Base-by-base conservation (phyloP, 257 asterid genomes). In the Fraxinus excelsior region DNA sequence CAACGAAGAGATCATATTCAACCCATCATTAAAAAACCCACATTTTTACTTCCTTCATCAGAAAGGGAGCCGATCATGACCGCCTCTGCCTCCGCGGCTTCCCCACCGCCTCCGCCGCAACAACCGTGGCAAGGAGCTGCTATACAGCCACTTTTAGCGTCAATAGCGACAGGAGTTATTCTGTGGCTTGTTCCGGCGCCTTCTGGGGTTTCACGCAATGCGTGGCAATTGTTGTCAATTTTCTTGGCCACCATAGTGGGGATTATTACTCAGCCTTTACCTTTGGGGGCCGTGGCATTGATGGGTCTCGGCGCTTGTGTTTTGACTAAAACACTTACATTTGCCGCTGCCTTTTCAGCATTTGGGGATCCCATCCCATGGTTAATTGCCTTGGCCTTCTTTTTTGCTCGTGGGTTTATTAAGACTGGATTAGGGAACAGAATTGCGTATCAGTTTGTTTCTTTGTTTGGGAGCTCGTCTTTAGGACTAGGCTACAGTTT, bases 311-410 rank as follows among this genome's bases (percentile, higher is more conserved):
- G 97, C 16, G 94, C 99, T 1, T 88, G 92, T 70, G 99, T 95
- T 23, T 40, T 93, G 5, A 95, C 98, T 0, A 95, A 91, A 80
- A 95, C 99, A 18, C 90, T 95, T 0, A 88, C 97, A 0, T 95
- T 95, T 75, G 94, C 97, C 10, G 96, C 93, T 19, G 98, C 98
- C 0, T 95, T 95, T 67, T 95, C 99, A 9, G 99, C 99, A 1
- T 95, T 95, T 31, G 98, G 99, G 0, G 99, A 95, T 70, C 99
- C 99, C 0, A 93, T 95, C 4, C 99, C 99, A 5, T 95, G 99
- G 98, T 38, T 95, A 65, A 95, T 95, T 67, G 99, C 99, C 0
- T 82, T 95, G 5, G 99, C 98, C 0, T 95, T 95, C 89, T 95
- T 95, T 75, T 95, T 95, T 53, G 98, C 99, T 0, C 81, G 99